Evolutionary conservation across 495 filamentous ascomycete genomes (phyloP).

Genomic region (Barbatosphaeria neglecta): DNA sequence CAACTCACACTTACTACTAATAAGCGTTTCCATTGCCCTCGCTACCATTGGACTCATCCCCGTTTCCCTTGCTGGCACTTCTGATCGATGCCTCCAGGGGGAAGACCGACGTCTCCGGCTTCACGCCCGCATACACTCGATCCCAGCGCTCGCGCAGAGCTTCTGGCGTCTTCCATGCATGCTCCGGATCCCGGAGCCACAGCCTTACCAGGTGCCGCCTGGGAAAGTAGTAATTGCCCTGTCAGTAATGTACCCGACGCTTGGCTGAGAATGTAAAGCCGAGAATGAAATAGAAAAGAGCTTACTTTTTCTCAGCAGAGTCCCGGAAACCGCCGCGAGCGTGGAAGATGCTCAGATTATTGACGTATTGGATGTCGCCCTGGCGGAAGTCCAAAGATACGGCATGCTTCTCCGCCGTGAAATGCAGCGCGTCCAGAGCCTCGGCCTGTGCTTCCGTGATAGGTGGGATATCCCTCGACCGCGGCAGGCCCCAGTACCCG

Average conservation of each 20-base stretch:
- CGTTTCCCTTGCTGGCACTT: slow-evolving; percentile 20
- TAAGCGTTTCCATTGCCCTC: too few species aligned
- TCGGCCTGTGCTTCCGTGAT: slow-evolving; percentile 57
- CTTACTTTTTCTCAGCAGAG: slow-evolving; percentile 33
- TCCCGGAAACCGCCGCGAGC: slow-evolving; percentile 36
- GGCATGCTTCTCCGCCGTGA: slow-evolving; percentile 42
- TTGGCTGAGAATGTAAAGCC: not conserved
- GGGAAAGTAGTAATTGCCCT: not conserved
- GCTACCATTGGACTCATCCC: too few species aligned
- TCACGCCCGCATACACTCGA: slow-evolving; percentile 39
- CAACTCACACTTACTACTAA: too few species aligned
- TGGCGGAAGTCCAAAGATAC: slow-evolving; percentile 41
- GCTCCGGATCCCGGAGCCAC: slow-evolving; percentile 46
- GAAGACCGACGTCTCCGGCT: slow-evolving; percentile 37
- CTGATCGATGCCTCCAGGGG: slow-evolving; percentile 41
- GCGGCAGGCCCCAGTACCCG: slow-evolving; percentile 40
- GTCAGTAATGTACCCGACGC: not conserved
- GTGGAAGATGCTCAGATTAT: slow-evolving; percentile 43
- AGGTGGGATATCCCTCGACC: slow-evolving; percentile 40
- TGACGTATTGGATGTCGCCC: slow-evolving; percentile 43
- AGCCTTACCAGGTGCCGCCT: slow-evolving; percentile 47
- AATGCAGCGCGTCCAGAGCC: slow-evolving; percentile 54
- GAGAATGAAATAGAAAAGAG: too few species aligned
- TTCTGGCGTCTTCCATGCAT: slow-evolving; percentile 42
- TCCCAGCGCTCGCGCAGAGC: slow-evolving; percentile 38